Conservation (phyloP, 2,329 filamentous ascomycete genomes). For the Neophaeococcomyces aloes region DNA sequence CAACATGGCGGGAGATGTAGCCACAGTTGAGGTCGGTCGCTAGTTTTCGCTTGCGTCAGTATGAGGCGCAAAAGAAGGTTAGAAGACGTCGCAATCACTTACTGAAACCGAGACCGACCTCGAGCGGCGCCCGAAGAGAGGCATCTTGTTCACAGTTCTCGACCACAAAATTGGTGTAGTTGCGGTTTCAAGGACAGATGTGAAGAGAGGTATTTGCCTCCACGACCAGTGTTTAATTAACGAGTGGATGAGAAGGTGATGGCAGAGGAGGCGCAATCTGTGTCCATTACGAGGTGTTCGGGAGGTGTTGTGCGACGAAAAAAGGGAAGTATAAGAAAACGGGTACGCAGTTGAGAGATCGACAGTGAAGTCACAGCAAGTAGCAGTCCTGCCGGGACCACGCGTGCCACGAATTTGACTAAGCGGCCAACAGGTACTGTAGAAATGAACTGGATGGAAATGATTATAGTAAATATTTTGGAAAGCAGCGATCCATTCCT, state of each 20-base stretch:
- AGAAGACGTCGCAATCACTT: conserved; percentile 10
- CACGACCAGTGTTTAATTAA: too few species aligned
- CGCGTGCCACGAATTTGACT: not conserved
- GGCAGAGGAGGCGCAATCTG: not conserved
- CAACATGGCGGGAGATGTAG: conserved; percentile 63
- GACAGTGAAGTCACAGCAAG: too few species aligned
- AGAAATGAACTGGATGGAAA: not conserved
- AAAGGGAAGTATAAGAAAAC: not conserved
- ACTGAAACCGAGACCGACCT: conserved; percentile 25
- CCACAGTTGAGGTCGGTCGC: conserved; percentile 54
- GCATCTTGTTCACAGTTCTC: conserved; percentile 9
- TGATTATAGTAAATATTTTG: not conserved
- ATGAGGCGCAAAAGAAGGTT: conserved; percentile 6
- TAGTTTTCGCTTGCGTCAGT: conserved; percentile 13
- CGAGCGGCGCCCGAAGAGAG: conserved; percentile 25
- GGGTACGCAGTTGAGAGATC: not conserved
- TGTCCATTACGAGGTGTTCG: not conserved
- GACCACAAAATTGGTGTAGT: not conserved
- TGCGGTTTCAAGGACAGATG: too few species aligned
- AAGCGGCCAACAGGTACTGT: not conserved
- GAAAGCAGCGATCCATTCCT: too few species aligned
- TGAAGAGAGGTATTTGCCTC: not conserved
- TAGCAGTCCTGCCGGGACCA: not conserved
- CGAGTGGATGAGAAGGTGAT: too few species aligned
- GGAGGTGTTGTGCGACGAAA: not conserved